Base-by-base conservation (phyloP, 768 basidiomycete genomes). In the Gautieria morchelliformis region DNA sequence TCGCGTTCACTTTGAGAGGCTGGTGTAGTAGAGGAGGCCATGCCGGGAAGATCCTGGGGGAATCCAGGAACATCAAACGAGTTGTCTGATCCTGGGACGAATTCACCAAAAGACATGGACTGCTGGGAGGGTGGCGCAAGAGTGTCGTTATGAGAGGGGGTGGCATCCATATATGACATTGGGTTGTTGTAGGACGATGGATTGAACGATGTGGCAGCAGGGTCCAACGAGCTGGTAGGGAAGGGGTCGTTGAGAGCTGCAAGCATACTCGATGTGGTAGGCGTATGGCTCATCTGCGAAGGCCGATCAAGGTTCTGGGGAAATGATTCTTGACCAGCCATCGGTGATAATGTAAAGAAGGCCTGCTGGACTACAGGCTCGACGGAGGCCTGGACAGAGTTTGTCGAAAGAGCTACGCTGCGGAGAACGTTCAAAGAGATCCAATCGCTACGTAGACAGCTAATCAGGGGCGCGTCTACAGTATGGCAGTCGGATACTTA, bases 291-390 rank as follows among this genome's bases (percentile, higher is more conserved):
- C 83, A 91, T 87, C 64, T 81, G 68, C 53, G 79, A 79, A 84
- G 77, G 59, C 77, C 77, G 60, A 41, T 88, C 87, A 64, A 87
- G 75, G 39, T 77, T 65, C 58, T 78, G 78, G 63, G 68, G 63
- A 52, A 90, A 92, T 65, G 72, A 83, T 69, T 91, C 90, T 65
- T 91, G 88, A 24, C 89, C 89, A 32, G 84, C 79, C 89, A 91
- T 91, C n/a, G 90, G 88, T 55, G 89, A 91, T 57, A 92, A 73
- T 4, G 87, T 78, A 68, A 89, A 88, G 72, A 86, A 93, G 64
- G 89, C 85, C 65, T 92, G 89, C 63, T 92, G 90, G 79, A 92
- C 90, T 57, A 91, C 84, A 33, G 90, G 89, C 66, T 93, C 90
- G 53, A 93, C 90, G 24, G 90, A 93, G 20, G 89, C 89, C 32